Percentiles rank a stretch among this genome's conserved stretches.
phyloP scores from a whole-genome alignment of 306 rosid species.

The Delonix regia region DNA sequence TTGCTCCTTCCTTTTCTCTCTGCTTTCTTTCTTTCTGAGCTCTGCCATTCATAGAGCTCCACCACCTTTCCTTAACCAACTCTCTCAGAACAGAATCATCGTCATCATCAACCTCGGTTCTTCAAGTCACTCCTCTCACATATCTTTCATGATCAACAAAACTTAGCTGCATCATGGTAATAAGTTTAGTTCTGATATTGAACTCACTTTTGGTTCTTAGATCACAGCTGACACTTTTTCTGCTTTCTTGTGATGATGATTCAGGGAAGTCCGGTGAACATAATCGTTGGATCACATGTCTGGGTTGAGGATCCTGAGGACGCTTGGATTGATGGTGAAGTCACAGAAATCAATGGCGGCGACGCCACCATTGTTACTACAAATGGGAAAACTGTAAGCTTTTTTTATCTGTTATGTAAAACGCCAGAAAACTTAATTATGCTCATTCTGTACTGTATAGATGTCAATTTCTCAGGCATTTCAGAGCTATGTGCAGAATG shows the following conservation, averaged over 20 bases:
- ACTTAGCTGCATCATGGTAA: constrained; percentile 57
- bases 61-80: constrained; percentile 27
- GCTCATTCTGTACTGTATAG: not conserved
- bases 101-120: constrained; percentile 19
- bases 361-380: constrained; percentile 57
- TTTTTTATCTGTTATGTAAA: constrained; percentile 33
- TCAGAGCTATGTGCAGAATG: not conserved
- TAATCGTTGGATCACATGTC: constrained; percentile 85
- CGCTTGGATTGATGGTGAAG: constrained; percentile 86
- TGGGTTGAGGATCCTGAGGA: constrained; percentile 77
- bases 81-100: constrained; percentile 26
- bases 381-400: constrained; percentile 65
- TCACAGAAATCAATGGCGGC: constrained; percentile 59
- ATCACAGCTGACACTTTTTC: constrained; percentile 2
- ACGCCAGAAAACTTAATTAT: not conserved
- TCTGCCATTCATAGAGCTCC: constrained; percentile 32
- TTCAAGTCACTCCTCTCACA: constrained; percentile 30
- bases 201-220: constrained; percentile 7
- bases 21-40: constrained; percentile 38
- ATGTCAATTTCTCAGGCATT: not conserved
- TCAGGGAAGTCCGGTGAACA: constrained; percentile 89
- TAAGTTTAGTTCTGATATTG: constrained; percentile 35
- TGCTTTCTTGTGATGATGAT: constrained; percentile 29
- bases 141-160: constrained; percentile 49
- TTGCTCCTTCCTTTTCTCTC: constrained; percentile 50